Evolutionary conservation across 129 eudicot species (phyloP).

Genomic region (Gnaphalium uliginosum): DNA sequence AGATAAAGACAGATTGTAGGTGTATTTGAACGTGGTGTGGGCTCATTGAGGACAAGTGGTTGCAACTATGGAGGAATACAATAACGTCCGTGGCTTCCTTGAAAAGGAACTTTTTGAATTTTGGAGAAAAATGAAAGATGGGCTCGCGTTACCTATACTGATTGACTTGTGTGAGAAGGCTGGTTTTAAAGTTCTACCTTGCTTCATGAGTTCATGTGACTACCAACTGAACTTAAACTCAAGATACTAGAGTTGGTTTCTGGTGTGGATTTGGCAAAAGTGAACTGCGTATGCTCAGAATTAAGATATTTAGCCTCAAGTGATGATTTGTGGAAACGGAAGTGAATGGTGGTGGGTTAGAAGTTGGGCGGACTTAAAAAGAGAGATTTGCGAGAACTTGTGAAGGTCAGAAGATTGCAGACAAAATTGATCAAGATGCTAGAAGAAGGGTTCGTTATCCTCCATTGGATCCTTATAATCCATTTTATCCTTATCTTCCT

Average conservation of each 20-base stretch:
- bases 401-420: constrained; percentile 25
- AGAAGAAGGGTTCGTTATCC: constrained; percentile 17
- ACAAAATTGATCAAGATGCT: not conserved
- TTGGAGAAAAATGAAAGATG: constrained; percentile 72
- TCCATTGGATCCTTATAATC: too few relatives aligned
- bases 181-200: constrained; percentile 59
- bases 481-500: too few relatives aligned
- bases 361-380: constrained; percentile 48
- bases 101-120: constrained; percentile 63
- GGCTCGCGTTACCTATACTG: constrained; percentile 61
- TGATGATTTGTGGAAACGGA: constrained; percentile 65
- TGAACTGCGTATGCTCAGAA: constrained; percentile 58
- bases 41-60: constrained; percentile 53
- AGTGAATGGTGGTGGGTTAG: constrained; percentile 35
- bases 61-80: constrained; percentile 23
- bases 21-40: constrained; percentile 64
- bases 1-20: constrained; percentile 49
- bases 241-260: constrained; percentile 59
- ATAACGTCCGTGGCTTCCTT: constrained; percentile 26
- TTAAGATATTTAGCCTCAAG: constrained; percentile 50
- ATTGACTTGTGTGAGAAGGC: constrained; percentile 68
- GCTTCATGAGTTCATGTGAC: constrained; percentile 61
- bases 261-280: constrained; percentile 57
- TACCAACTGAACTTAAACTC: constrained; percentile 67
- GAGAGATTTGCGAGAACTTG: constrained; percentile 44